Conservation (phyloP, 352 stramenopile species). For the Achlya hypogyna region DNA sequence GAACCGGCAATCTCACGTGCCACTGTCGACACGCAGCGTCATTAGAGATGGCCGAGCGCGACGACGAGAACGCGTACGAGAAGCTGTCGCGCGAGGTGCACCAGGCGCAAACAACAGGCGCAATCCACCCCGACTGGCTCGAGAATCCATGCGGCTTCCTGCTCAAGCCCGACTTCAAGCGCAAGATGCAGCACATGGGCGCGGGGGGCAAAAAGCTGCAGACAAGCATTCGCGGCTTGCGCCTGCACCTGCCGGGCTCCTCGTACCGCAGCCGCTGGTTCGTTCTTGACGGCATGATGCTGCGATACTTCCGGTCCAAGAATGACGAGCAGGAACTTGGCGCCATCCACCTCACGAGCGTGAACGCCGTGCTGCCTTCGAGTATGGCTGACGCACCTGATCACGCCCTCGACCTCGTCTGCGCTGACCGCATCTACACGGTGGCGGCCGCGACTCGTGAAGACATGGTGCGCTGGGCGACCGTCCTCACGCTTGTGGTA, state of each 20-base stretch:
- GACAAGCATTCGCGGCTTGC: constrained; percentile 43
- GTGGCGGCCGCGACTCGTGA: constrained; percentile 76
- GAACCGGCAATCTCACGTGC: constrained; percentile 5
- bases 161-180: constrained; percentile 85
- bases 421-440: constrained; percentile 82
- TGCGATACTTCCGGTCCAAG: constrained; percentile 83
- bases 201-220: constrained; percentile 79
- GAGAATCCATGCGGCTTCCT: constrained; percentile 84
- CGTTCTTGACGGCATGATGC: constrained; percentile 81
- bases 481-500: constrained; percentile 76
- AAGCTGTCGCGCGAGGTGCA: constrained; percentile 84
- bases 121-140: constrained; percentile 84
- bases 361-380: constrained; percentile 80
- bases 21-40: constrained; percentile 2
- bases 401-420: constrained; percentile 78
- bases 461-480: constrained; percentile 85
- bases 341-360: constrained; percentile 78
- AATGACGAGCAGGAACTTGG: constrained; percentile 81
- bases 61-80: constrained; percentile 77
- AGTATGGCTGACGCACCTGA: constrained; percentile 81
- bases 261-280: constrained; percentile 80
- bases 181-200: constrained; percentile 73
- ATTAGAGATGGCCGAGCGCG: constrained; percentile 2
- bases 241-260: constrained; percentile 69
- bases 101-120: constrained; percentile 82